phyloP scores from a whole-genome alignment of 352 stramenopile genomes.

The Globisporangium lucens region DNA sequence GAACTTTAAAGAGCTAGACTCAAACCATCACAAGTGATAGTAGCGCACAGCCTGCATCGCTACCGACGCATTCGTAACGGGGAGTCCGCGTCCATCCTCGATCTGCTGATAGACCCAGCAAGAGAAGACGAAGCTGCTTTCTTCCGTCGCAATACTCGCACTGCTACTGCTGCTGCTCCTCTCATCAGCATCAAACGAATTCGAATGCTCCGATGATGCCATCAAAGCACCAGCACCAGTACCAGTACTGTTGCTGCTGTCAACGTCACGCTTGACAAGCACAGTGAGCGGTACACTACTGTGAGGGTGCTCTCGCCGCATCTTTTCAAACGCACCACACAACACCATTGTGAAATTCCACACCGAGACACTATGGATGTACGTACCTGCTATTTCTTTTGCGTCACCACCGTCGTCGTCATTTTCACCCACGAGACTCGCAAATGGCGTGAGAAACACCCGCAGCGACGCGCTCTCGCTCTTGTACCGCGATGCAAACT shows the following conservation, averaged over 20 bases:
- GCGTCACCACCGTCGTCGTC: not conserved
- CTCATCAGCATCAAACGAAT: not conserved
- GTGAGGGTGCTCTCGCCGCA: not conserved
- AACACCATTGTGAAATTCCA: slow-evolving; percentile 22
- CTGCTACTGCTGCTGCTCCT: not conserved
- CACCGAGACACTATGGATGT: slow-evolving; percentile 1
- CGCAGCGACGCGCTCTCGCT: slow-evolving; percentile 10
- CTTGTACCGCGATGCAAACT: slow-evolving; percentile 6
- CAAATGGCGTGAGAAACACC: slow-evolving; percentile 16
- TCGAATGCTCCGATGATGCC: not conserved
- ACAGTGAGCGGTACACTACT: slow-evolving; percentile 4
- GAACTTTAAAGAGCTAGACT: not conserved
- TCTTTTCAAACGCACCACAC: slow-evolving; percentile 15
- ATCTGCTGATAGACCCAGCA: slow-evolving; percentile 20
- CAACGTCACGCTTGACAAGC: not conserved
- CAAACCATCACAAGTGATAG: not conserved
- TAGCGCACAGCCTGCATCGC: slow-evolving; percentile 12
- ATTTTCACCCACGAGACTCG: slow-evolving; percentile 5
- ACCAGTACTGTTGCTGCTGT: not conserved
- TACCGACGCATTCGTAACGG: not conserved
- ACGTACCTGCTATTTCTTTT: not conserved
- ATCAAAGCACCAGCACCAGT: not conserved
- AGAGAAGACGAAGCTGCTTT: slow-evolving; percentile 7
- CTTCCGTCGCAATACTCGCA: not conserved
- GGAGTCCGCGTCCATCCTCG: not conserved